Percentiles rank a stretch among this genome's conserved stretches.
Conservation (phyloP, 2,329 filamentous ascomycete species). For the Lasiodiplodia sp. region DNA sequence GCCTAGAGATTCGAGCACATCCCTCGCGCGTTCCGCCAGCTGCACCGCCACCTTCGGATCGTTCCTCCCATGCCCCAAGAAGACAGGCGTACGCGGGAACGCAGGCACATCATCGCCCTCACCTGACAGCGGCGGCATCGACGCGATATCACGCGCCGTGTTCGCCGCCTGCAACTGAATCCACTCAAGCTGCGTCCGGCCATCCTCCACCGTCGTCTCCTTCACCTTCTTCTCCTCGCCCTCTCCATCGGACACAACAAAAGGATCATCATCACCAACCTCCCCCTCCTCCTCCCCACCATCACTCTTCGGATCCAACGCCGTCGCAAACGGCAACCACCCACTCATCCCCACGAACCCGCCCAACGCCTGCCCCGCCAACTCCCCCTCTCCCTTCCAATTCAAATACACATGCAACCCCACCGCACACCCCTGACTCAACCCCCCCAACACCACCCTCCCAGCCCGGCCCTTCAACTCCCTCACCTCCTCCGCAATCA, state of each 20-base stretch:
- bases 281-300: too few relatives aligned
- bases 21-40: slow-evolving; percentile 45
- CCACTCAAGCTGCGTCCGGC: background rate
- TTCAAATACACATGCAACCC: slow-evolving; percentile 35
- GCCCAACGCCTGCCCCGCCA: slow-evolving; percentile 20
- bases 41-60: slow-evolving; percentile 52
- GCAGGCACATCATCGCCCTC: background rate
- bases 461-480: slow-evolving; percentile 24
- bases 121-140: background rate
- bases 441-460: slow-evolving; percentile 36
- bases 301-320: slow-evolving; percentile 6
- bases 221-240: background rate
- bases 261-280: background rate
- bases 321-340: slow-evolving; percentile 36
- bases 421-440: slow-evolving; percentile 38
- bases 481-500: slow-evolving; percentile 33
- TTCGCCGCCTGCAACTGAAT: slow-evolving; percentile 2
- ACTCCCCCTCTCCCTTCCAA: background rate
- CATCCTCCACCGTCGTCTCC: too few relatives aligned
- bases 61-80: slow-evolving; percentile 55
- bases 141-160: background rate
- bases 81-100: slow-evolving; percentile 46
- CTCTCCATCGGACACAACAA: too few relatives aligned
- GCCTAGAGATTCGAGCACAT: slow-evolving; percentile 46
- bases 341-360: slow-evolving; percentile 35